Evolutionary conservation across 2,329 filamentous ascomycete genomes (phyloP).

Genomic region (Neonectria ditissima): DNA sequence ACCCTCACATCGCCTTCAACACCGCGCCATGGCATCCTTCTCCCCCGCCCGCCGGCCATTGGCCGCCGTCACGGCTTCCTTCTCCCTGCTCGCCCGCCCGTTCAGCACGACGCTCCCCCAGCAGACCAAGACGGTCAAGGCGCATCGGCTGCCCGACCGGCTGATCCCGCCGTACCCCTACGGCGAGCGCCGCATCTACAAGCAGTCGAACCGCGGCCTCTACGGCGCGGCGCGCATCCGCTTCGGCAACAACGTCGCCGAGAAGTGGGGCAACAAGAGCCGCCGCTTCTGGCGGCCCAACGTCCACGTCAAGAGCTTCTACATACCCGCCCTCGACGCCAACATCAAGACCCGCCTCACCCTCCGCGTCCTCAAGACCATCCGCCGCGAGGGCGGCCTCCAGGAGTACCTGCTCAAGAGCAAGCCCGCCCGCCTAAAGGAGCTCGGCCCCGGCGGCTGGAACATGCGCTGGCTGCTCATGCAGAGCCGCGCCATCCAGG

Average conservation of each 20-base stretch:
- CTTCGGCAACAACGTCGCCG: slow-evolving; percentile 84
- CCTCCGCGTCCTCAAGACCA: slow-evolving; percentile 75
- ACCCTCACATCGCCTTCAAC: background rate
- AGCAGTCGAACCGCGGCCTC: slow-evolving; percentile 82
- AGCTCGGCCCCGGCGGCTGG: slow-evolving; percentile 92
- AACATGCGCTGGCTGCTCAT: slow-evolving; percentile 89
- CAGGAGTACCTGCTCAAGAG: slow-evolving; percentile 91
- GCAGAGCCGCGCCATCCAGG: slow-evolving; percentile 76
- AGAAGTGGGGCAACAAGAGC: slow-evolving; percentile 75
- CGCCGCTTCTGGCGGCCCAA: slow-evolving; percentile 82
- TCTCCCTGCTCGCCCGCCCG: slow-evolving; percentile 33
- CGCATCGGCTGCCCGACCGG: slow-evolving; percentile 58
- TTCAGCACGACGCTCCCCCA: slow-evolving; percentile 54
- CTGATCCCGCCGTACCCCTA: slow-evolving; percentile 78
- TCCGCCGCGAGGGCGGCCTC: slow-evolving; percentile 88
- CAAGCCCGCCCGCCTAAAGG: slow-evolving; percentile 81
- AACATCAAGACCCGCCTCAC: slow-evolving; percentile 77
- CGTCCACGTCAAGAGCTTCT: slow-evolving; percentile 75
- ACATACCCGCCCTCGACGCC: slow-evolving; percentile 70
- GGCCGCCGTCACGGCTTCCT: slow-evolving; percentile 33
- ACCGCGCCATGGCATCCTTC: slow-evolving; percentile 39
- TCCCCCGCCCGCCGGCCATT: slow-evolving; percentile 35
- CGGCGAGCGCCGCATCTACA: slow-evolving; percentile 77
- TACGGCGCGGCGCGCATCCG: slow-evolving; percentile 78
- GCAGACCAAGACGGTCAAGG: slow-evolving; percentile 56